Evolutionary conservation across 2,329 filamentous ascomycete species (phyloP).

Genomic region (Neofusicoccum sp.): DNA sequence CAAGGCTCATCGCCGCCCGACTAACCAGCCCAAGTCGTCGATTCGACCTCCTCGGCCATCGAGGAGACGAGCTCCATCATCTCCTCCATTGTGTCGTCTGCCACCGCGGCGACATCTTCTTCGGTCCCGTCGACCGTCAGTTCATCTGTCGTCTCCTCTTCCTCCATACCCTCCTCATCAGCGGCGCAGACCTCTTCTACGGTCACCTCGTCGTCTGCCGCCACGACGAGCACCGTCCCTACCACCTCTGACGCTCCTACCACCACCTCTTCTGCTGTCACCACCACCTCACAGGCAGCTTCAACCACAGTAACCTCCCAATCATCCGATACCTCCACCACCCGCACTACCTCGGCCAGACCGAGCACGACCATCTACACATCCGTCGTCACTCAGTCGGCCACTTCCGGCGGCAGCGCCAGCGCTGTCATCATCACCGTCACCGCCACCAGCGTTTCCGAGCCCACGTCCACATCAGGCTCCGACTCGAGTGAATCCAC

Average conservation of each 20-base stretch:
- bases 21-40: background rate
- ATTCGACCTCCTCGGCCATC: background rate
- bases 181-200: constrained; percentile 9
- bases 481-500: background rate
- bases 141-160: background rate
- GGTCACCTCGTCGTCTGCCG: background rate
- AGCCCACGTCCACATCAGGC: constrained; percentile 14
- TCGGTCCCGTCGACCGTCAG: background rate
- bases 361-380: constrained; percentile 17
- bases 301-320: background rate
- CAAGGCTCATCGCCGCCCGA: background rate
- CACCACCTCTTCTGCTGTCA: background rate
- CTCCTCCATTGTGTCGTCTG: constrained; percentile 1
- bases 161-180: constrained; percentile 11
- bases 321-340: background rate
- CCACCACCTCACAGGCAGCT: background rate
- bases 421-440: constrained; percentile 9
- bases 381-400: constrained; percentile 14
- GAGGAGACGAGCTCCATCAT: background rate
- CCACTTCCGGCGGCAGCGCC: background rate
- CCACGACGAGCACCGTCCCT: background rate
- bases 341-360: background rate
- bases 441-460: constrained; percentile 6
- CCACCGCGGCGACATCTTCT: constrained; percentile 4
- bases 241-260: background rate